Evolutionary conservation across 2,329 filamentous ascomycete genomes (phyloP).

Genomic region (Fusarium subtropicale): DNA sequence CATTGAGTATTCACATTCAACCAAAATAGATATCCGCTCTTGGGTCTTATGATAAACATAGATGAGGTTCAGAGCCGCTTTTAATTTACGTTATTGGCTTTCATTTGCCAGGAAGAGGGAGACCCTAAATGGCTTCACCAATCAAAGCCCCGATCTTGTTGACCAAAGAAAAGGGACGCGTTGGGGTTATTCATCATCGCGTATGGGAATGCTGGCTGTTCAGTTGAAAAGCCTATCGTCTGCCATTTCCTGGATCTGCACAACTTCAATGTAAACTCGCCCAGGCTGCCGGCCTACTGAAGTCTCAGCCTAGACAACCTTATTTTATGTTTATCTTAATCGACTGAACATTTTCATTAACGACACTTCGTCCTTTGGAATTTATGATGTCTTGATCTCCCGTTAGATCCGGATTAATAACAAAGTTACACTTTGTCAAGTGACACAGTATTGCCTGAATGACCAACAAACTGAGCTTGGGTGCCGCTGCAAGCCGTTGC

Average conservation of each 20-base stretch:
- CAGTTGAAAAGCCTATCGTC: neutral
- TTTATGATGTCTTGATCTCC: slow-evolving; percentile 10
- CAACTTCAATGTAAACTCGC: neutral
- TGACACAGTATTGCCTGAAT: slow-evolving; percentile 24
- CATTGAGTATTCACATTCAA: slow-evolving; percentile 38
- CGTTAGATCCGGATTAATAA: slow-evolving; percentile 10
- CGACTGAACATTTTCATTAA: neutral
- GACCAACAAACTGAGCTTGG: slow-evolving; percentile 3
- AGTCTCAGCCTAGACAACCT: neutral
- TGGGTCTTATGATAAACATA: slow-evolving; percentile 9
- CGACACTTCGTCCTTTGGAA: neutral
- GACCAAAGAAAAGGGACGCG: neutral
- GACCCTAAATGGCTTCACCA: neutral
- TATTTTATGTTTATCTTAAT: neutral
- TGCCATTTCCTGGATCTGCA: neutral
- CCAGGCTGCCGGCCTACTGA: neutral
- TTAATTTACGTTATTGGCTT: slow-evolving; percentile 40
- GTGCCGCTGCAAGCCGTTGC: slow-evolving; percentile 32
- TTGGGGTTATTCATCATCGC: neutral
- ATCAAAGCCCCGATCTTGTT: neutral
- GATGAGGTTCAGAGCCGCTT: slow-evolving; percentile 25
- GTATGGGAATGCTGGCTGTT: neutral
- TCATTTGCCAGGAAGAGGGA: neutral
- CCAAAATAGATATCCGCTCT: slow-evolving; percentile 48
- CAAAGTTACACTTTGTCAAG: slow-evolving; percentile 16